phyloP scores from a whole-genome alignment of 129 eudicot species.

The Artemisia argyi region DNA sequence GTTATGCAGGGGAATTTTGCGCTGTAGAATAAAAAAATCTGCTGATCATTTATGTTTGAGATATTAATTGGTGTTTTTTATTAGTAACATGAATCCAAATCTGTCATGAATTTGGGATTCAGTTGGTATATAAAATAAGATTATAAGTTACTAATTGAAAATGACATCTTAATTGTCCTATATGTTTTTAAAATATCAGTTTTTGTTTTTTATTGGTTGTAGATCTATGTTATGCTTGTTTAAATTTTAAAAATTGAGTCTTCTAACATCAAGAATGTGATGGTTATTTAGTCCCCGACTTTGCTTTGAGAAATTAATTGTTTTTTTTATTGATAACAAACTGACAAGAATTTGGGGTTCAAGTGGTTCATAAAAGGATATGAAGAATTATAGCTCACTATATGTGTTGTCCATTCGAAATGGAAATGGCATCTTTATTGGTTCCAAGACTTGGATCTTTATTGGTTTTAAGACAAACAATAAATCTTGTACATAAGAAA shows the following conservation, averaged over 20 bases:
- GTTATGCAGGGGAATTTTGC: background rate
- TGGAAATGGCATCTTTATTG: too few species aligned
- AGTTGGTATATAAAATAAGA: background rate
- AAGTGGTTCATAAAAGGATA: background rate
- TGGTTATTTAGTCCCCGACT: background rate
- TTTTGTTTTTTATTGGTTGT: background rate
- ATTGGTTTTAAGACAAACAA: too few species aligned
- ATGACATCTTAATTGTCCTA: too few species aligned
- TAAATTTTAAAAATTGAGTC: background rate
- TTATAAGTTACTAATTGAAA: background rate
- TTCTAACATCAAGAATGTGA: background rate
- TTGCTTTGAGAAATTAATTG: background rate
- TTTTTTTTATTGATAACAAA: slow-evolving; percentile 1
- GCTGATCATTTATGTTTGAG: background rate
- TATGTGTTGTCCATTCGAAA: too few species aligned
- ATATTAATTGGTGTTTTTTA: background rate
- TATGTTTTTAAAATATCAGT: too few species aligned
- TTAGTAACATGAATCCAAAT: slow-evolving; percentile 17
- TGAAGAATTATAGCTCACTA: background rate
- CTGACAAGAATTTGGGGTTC: background rate
- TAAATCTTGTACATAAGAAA: too few species aligned
- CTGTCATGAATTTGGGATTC: background rate
- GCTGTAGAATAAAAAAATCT: background rate
- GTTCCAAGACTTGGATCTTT: too few species aligned
- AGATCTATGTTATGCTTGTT: background rate